Base-by-base conservation (phyloP, 2,329 filamentous ascomycete genomes). In the Botryotinia globosa region DNA sequence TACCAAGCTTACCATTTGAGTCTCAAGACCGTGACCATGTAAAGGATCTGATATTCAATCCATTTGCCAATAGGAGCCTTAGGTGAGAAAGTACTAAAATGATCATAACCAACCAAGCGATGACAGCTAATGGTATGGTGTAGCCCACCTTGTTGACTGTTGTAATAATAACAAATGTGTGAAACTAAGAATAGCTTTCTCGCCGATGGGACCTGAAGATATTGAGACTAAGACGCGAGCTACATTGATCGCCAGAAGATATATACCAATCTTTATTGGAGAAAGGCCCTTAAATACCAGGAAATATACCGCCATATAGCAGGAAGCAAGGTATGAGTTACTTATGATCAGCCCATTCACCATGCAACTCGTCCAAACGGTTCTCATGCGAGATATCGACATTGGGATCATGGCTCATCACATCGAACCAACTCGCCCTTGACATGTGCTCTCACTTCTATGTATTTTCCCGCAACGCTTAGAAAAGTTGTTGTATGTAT, bases 271-370 rank as follows among this genome's bases (percentile, higher is more conserved):
- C 69, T 78, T 67, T 3, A 78, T 80, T 5, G 83, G 81, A 51
- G 74, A 77, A 59, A 79, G 77, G 20, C 80, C 81, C 71, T 80
- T 81, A 72, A 87, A 82, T 44, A 82, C 81, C 79, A 87, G 84
- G 78, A 87, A 86, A 80, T 85, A 86, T 72, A 86, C 81, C 2
- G 85, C 83, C 12, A 86, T 78, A 71, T 85, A 85, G 77, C 83
- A 85, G 67, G 89, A 42, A 29, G 34, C 16, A 6, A 18, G 34
- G 9, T 29, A 45, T 1, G 29, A 25, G 32, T 39, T 25, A 16
- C 44, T 32, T 16, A 56, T 51, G 8, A 65, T 34, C 29, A 66
- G 25, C 5, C 42, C 12, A 25, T 56, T 14, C 22, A 56, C 37
- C 37, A 65, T 44, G 34, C 59, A 64, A 6, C 18, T 42, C 4